phyloP scores from a whole-genome alignment of 495 filamentous ascomycete genomes.

The Neurospora pannonica region DNA sequence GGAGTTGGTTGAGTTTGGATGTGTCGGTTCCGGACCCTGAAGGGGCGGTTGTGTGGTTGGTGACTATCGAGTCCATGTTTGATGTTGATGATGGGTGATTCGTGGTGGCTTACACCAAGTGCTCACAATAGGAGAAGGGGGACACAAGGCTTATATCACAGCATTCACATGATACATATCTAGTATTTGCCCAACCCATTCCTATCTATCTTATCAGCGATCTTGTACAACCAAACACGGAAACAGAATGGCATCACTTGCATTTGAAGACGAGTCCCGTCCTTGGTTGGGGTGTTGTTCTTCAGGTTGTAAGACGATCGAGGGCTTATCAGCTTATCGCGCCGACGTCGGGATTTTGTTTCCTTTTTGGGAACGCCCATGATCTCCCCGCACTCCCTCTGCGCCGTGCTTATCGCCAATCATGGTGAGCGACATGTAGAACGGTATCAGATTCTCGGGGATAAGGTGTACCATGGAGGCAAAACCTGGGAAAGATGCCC shows the following conservation, averaged over 20 bases:
- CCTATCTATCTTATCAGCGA: neutral
- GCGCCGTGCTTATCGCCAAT: neutral
- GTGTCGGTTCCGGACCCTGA: neutral
- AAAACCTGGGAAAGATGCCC: neutral
- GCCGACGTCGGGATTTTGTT: constrained; percentile 9
- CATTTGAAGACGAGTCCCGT: neutral
- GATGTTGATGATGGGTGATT: neutral
- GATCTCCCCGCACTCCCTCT: neutral
- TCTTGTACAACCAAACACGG: neutral
- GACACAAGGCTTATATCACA: neutral
- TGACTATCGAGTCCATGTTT: neutral
- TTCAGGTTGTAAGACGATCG: neutral
- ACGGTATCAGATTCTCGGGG: neutral
- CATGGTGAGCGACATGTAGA: neutral
- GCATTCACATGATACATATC: neutral
- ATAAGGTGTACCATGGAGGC: neutral
- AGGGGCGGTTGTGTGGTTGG: neutral
- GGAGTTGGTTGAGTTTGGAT: neutral
- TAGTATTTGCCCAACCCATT: neutral
- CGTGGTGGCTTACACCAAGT: neutral
- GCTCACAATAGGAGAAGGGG: neutral
- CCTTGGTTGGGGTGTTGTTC: neutral
- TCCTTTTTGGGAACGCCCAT: constrained; percentile 4
- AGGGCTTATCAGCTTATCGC: neutral
- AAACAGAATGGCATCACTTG: neutral